Evolutionary conservation across 2,329 filamentous ascomycete species (phyloP).

Genomic region (Rhexocercosporidium sp.): DNA sequence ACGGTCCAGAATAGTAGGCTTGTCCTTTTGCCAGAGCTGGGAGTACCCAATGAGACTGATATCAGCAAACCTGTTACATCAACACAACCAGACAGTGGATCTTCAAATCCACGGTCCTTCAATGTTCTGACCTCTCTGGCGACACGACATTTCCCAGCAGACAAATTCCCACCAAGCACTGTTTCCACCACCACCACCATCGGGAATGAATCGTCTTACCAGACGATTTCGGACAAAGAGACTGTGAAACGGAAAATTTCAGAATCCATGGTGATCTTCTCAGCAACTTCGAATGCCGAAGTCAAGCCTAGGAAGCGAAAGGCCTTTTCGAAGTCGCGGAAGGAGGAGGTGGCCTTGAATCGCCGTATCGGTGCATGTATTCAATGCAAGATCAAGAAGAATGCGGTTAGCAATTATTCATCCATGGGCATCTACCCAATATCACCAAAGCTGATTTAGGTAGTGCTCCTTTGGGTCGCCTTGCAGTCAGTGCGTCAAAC

Average conservation of each 20-base stretch:
- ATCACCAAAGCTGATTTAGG: background rate
- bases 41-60: background rate
- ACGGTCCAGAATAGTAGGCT: background rate
- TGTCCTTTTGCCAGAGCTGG: background rate
- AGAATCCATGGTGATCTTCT: background rate
- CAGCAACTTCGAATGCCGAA: background rate
- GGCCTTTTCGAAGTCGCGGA: background rate
- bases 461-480: slow-evolving; percentile 10
- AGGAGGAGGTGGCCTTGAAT: slow-evolving; percentile 5
- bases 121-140: no score
- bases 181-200: no score
- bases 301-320: background rate
- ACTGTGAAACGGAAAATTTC: background rate
- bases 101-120: no score
- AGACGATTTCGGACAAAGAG: background rate
- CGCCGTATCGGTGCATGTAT: background rate
- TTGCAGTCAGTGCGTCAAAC: slow-evolving; percentile 9
- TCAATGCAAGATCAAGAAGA: slow-evolving; percentile 10
- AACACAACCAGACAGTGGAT: background rate
- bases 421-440: no score
- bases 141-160: no score
- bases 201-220: background rate
- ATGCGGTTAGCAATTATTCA: background rate
- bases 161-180: no score
- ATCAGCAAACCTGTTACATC: background rate